Evolutionary conservation across 495 filamentous ascomycete genomes (phyloP), one percentile per base, ranked within the genome.

Genomic region (Trichocladium uniseriatum): DNA sequence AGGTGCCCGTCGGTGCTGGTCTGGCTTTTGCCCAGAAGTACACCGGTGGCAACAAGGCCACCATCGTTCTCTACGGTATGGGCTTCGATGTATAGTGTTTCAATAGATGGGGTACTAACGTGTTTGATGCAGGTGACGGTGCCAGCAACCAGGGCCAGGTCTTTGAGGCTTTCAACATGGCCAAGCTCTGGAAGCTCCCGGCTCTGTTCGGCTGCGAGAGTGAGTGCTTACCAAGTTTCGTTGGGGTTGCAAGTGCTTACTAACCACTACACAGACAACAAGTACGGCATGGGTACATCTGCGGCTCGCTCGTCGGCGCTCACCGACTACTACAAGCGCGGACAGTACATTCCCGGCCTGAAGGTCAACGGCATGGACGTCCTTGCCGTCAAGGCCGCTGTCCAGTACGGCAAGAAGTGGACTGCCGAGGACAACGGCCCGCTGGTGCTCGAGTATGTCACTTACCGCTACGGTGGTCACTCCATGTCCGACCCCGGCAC

Each of bases 301-400:
- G 92, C 92, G 53, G 84, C 86, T 65, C 89, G 92, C 59, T 85
- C 92, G 55, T 86, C 91, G 54, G 92, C 92, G 55, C 72, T 95
- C 57, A 96, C 92, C 64, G 94, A 98, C 69, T 98, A 98, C 84
- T 98, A 98, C 83, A 96, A 97, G 81, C 94, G 92, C 72, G 92
- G 92, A 54, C 92, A 98, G 76, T 98, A 97, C 77, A 98, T 98
- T 61, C 92, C 92, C 51, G 92, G 92, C 73, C 81, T 98, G 50
- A 98, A 97, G 77, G 88, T 98, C 67, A 98, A 98, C 74, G 92
- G 87, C 68, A 98, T 98, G 92, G 92, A 98, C 68, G 87, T 96
- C 58, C 87, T 98, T 45, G 92, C 92, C 55, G 92, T 95, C 67
- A 95, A 94, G 80, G 87, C 89, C 43, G 92, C 94, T 48, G 87